Evolutionary conservation across 192 early-diverging fungal species (phyloP).

Genomic region (Radiomyces spectabilis): DNA sequence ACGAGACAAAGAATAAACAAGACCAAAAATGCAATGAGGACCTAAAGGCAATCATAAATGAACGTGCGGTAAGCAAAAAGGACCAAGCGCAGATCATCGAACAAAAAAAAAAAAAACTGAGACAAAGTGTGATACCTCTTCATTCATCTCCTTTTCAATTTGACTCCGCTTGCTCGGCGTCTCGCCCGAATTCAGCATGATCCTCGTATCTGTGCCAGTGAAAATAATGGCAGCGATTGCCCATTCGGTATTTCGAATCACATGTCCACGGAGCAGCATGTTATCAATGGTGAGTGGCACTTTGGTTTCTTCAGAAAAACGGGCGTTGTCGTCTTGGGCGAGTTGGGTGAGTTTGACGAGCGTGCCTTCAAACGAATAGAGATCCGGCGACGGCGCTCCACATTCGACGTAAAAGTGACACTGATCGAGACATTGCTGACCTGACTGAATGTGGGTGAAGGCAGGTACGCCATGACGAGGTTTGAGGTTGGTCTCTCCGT

Average conservation of each 20-base stretch:
- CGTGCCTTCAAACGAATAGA: conserved; percentile 73
- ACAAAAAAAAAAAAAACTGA: too few relatives aligned
- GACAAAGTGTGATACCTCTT: conserved; percentile 49
- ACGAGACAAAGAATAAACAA: conserved; percentile 44
- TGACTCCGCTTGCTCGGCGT: conserved; percentile 86
- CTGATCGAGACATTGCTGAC: conserved; percentile 65
- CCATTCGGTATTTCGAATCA: conserved; percentile 88
- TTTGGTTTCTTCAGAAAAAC: conserved; percentile 19
- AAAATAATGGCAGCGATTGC: conserved; percentile 73
- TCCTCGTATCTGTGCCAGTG: conserved; percentile 89
- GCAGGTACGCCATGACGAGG: conserved; percentile 61
- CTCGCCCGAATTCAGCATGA: conserved; percentile 83
- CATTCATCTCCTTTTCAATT: conserved; percentile 84
- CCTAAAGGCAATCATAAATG: conserved; percentile 47
- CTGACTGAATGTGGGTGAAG: conserved; percentile 56
- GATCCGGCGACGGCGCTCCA: conserved; percentile 70
- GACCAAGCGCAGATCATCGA: too few relatives aligned
- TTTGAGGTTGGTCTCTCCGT: conserved; percentile 98
- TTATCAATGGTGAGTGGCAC: conserved; percentile 75
- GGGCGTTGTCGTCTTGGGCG: not conserved
- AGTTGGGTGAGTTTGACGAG: conserved; percentile 37
- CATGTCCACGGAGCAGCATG: conserved; percentile 82
- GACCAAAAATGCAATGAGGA: conserved; percentile 48
- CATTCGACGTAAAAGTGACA: conserved; percentile 57
- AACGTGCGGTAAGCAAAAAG: conserved; percentile 34